Evolutionary conservation across 2,329 filamentous ascomycete genomes (phyloP).

Genomic region (Xylariaceae sp.): DNA sequence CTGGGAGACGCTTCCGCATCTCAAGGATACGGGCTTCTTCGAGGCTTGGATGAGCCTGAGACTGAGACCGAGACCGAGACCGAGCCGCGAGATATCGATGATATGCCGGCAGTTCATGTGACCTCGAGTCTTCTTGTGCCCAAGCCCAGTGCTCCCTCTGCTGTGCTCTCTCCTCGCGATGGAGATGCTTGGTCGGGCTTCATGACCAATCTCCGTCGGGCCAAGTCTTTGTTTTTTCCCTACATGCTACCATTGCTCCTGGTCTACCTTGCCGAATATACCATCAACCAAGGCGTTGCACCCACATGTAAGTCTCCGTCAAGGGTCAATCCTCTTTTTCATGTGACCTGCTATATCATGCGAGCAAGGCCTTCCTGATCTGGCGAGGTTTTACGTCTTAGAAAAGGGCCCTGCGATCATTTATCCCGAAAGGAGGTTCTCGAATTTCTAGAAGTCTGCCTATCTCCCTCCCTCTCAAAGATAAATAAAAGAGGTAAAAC

Average conservation of each 20-base stretch:
- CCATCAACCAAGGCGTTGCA: conserved; percentile 90
- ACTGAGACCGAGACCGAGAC: too few species aligned
- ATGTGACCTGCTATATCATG: not conserved
- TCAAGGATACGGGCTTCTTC: conserved; percentile 51
- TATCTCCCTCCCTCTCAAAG: not conserved
- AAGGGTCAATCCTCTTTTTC: not conserved
- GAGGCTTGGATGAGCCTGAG: conserved; percentile 37
- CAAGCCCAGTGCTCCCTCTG: conserved; percentile 36
- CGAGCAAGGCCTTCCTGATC: not conserved
- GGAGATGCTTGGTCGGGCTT: conserved; percentile 34
- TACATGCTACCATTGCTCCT: conserved; percentile 87
- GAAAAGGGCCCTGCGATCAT: not conserved
- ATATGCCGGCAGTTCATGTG: conserved; percentile 36
- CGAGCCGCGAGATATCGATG: conserved; percentile 33
- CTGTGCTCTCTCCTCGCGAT: conserved; percentile 35
- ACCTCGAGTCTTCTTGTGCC: conserved; percentile 47
- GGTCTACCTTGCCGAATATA: conserved; percentile 95
- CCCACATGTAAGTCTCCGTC: conserved; percentile 52
- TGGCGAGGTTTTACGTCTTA: not conserved
- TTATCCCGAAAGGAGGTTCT: too few species aligned
- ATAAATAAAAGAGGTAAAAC: conserved; percentile 1
- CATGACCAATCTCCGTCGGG: conserved; percentile 55
- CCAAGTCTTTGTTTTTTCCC: conserved; percentile 63
- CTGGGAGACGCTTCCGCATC: conserved; percentile 44
- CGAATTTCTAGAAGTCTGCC: too few species aligned